Evolutionary conservation across 805 yeast species (phyloP), one percentile per base, ranked within the genome.

Genomic region (Lipomyces yamadae): DNA sequence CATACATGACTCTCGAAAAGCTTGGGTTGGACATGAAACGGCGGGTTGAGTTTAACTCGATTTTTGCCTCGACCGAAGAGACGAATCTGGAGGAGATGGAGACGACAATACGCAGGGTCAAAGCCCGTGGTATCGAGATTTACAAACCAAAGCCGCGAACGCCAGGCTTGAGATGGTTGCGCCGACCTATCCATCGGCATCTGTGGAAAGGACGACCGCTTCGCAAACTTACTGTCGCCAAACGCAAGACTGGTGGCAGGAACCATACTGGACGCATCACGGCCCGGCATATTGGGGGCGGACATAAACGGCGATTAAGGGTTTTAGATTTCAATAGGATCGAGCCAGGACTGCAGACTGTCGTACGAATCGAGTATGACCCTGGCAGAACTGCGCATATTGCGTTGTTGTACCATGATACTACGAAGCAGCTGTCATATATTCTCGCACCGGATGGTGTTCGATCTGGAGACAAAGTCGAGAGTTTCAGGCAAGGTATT

Each of bases 241-340:
- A 85, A 74, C 85, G 87, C 75, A 84, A 86, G 64, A 86, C 87
- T 58, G 89, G 96, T 62, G 99, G 99, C 71, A 88, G 99, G 81
- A 93, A 94, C 78, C 83, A 89, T 78, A 82, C 89, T 3, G 99
- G 99, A 72, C 84, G 85, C 72, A 91, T 95, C 74, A 92, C 97
- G 3, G 89, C 91, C 58, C 86, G 99, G 76, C 97, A 95, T 78
- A 87, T 96, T 78, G 99, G 98, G 77, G 99, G 99, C 74, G 98
- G 98, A 45, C 95, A 90, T 77, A 91, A 90, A 78, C 88, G 94
- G 75, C 86, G 99, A 78, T 83, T 91, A 52, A 86, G 99, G 74
- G 77, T 91, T 42, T 84, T 95, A 30, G 99, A 95, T 78, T 88
- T 88, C 74, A 80, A 82, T 73, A 85, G 99, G 75, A 74, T 77